Evolutionary conservation across 2,329 filamentous ascomycete species (phyloP).

Genomic region (Rhynchosporium secalis): DNA sequence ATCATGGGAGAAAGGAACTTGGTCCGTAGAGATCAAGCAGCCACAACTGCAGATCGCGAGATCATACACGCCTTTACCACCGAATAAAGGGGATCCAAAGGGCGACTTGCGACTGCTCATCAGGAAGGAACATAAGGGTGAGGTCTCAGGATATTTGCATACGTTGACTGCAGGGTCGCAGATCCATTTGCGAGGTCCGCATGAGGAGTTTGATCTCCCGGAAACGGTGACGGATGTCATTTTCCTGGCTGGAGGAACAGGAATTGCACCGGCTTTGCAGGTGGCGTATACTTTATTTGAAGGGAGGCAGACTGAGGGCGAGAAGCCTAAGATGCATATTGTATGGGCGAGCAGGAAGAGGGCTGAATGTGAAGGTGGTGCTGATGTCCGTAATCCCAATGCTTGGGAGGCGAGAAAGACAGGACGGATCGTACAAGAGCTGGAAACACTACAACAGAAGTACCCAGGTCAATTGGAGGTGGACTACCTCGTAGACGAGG

Average conservation of each 20-base stretch:
- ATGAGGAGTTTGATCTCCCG: slow-evolving; percentile 64
- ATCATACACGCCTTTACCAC: slow-evolving; percentile 85
- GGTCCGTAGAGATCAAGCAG: slow-evolving; percentile 92
- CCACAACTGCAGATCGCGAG: slow-evolving; percentile 89
- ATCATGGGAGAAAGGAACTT: slow-evolving; percentile 66
- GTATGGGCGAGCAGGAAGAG: slow-evolving; percentile 77
- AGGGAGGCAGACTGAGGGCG: slow-evolving; percentile 38
- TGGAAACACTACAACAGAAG: slow-evolving; percentile 60
- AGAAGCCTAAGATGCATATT: slow-evolving; percentile 59
- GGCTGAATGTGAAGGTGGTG: slow-evolving; percentile 63
- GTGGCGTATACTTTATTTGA: slow-evolving; percentile 64
- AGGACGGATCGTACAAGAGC: slow-evolving; percentile 58
- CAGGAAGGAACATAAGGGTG: slow-evolving; percentile 74
- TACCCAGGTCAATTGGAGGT: slow-evolving; percentile 61
- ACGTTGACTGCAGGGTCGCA: slow-evolving; percentile 59
- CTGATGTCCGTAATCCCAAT: background rate
- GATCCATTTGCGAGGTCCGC: slow-evolving; percentile 78
- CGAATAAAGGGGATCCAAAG: slow-evolving; percentile 39
- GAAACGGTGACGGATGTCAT: slow-evolving; percentile 58
- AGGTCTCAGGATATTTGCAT: slow-evolving; percentile 82
- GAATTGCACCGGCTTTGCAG: slow-evolving; percentile 87
- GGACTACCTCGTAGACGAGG: slow-evolving; percentile 80
- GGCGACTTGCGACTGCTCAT: slow-evolving; percentile 70
- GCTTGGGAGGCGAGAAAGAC: slow-evolving; percentile 28
- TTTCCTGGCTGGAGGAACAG: slow-evolving; percentile 90